Evolutionary conservation across 2,329 filamentous ascomycete species (phyloP).

Genomic region (Septoria linicola): DNA sequence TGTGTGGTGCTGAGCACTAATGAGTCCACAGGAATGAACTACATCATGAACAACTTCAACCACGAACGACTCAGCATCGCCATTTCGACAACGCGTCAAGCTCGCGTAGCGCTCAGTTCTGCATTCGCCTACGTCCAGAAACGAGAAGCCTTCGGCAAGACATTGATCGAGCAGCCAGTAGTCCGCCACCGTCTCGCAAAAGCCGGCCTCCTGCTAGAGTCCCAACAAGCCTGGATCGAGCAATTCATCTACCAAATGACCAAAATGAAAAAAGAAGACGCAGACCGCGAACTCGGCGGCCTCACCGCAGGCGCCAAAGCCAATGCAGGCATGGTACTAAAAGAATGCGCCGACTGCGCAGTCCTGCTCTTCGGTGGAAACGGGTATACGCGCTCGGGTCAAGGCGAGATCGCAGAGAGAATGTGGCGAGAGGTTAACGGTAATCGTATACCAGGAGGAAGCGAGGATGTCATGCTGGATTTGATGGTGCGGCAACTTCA

Average conservation of each 20-base stretch:
- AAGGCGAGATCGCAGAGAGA: conserved; percentile 70
- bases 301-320: conserved; percentile 72
- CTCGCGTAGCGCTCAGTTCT: conserved; percentile 58
- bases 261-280: conserved; percentile 58
- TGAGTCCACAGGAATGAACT: conserved; percentile 58
- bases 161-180: conserved; percentile 71
- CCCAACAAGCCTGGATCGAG: conserved; percentile 71
- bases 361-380: conserved; percentile 72
- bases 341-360: conserved; percentile 68
- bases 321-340: conserved; percentile 68
- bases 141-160: conserved; percentile 66
- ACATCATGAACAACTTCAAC: conserved; percentile 60
- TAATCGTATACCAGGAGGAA: conserved; percentile 54
- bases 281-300: conserved; percentile 65
- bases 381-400: conserved; percentile 64
- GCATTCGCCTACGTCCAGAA: conserved; percentile 65
- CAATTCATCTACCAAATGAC: conserved; percentile 68
- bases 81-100: conserved; percentile 62
- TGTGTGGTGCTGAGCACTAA: conserved; percentile 49
- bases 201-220: conserved; percentile 66
- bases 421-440: conserved; percentile 43
- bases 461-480: conserved; percentile 72
- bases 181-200: conserved; percentile 72
- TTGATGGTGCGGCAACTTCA: conserved; percentile 67
- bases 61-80: conserved; percentile 70